Evolutionary conservation across 352 stramenopile species (phyloP), one percentile per base, ranked within the genome.

Genomic region (Phytopythium vexans): DNA sequence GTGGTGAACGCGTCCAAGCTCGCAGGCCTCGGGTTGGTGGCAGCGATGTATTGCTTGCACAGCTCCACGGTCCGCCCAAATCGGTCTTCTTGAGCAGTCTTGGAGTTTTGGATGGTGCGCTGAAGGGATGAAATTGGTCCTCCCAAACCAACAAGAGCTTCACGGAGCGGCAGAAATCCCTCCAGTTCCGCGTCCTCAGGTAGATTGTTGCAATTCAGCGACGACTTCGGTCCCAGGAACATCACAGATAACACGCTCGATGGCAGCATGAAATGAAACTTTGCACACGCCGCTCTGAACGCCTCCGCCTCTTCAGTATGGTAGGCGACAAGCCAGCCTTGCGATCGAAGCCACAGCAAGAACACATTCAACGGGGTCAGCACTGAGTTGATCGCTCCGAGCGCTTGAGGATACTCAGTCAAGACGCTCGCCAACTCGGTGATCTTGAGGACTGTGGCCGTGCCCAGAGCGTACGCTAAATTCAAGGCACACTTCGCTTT

Each of bases 151-250:
- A 27, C 21, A 27, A 27, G 21, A 1, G 21, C 21, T 27, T 27
- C 21, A 27, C 21, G 21, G 2, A 52, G 64, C 31, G 70, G 72
- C 10, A 83, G 48, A 54, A 83, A 86, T 0, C 72, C 75, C 14
- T 41, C 39, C 33, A 79, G 38, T 39, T 83, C 68, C 9, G 43
- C 40, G 32, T 86, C 75, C 44, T 86, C 75, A 3, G 68, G 72
- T 7, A 83, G 41, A 7, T 52, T 35, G 33, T 16, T 33, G 21
- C 21, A 27, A 9, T 52, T 16, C 8, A 33, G 0, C 15, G 15
- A n/a, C 4, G 35, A 12, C 14, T 14, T 10, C 15, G 42, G 6
- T 4, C 46, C 46, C n/a, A 52, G 6, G 4, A 52, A 41, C n/a
- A 42, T 42, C 36, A 52, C 15, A 11, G 66, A 43, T 27, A 67